These are phyloP conservation scores for Tillandsia fasciculata DNA, from an alignment of 176 grass and related monocot genomes.

Conservation along the genomic window DNA sequence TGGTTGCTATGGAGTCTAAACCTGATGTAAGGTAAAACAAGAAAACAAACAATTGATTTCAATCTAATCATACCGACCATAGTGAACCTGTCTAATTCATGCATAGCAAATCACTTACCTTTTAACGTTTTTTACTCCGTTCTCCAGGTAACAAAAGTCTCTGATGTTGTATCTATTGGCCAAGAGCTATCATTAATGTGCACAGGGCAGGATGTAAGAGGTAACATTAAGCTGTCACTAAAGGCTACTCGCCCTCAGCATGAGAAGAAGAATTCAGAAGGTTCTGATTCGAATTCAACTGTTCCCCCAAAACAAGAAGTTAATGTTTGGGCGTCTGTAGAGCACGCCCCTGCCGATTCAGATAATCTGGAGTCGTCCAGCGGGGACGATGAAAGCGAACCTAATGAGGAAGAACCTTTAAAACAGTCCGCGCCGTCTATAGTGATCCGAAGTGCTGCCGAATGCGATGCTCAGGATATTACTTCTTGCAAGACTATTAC, in stretches of 20 bases:
- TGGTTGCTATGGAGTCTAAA: too few relatives aligned
- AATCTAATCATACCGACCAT: too few relatives aligned
- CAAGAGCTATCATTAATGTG: conserved; percentile 70
- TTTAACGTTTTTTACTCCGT: conserved; percentile 12
- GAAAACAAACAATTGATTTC: too few relatives aligned
- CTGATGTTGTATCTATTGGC: conserved; percentile 75
- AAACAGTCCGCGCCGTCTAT: conserved; percentile 40
- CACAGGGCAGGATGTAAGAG: conserved; percentile 81
- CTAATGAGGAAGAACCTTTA: conserved; percentile 18
- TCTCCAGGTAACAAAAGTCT: conserved; percentile 67
- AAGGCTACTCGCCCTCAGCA: conserved; percentile 52
- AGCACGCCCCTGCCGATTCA: conserved; percentile 31
- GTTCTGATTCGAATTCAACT: conserved; percentile 29
- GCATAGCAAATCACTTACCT: conserved; percentile 13
- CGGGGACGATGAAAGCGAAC: conserved; percentile 18
- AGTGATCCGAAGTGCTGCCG: conserved; percentile 63
- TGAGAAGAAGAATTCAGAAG: conserved; percentile 25
- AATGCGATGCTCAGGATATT: conserved; percentile 62
- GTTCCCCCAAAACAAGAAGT: conserved; percentile 33
- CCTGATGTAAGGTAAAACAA: too few relatives aligned
- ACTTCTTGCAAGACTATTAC: conserved; percentile 18
- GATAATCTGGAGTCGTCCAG: conserved; percentile 26
- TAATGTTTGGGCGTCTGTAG: conserved; percentile 38
- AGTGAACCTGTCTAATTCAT: neutral
- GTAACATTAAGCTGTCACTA: conserved; percentile 88